Conservation (phyloP, 2,329 filamentous ascomycete genomes). For the Alternaria viburni region DNA sequence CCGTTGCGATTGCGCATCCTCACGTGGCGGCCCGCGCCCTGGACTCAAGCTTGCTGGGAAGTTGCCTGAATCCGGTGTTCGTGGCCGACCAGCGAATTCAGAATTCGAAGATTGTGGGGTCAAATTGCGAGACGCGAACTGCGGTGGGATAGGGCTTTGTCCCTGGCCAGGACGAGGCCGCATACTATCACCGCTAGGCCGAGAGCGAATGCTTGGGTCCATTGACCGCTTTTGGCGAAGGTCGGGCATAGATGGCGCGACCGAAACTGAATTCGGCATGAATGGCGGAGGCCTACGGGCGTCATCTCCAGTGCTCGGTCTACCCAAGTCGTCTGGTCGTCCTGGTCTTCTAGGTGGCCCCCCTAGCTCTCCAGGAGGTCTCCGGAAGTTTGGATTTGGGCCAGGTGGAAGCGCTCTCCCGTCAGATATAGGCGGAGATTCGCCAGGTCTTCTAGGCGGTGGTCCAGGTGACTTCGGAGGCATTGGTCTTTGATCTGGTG, state of each 20-base stretch:
- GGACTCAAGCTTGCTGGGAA: slow-evolving; percentile 34
- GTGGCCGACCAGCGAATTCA: slow-evolving; percentile 42
- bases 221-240: slow-evolving; percentile 42
- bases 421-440: slow-evolving; percentile 11
- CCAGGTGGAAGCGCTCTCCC: slow-evolving; percentile 20
- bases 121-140: slow-evolving; percentile 42
- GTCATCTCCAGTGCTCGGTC: slow-evolving; percentile 40
- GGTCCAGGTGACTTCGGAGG: slow-evolving; percentile 31
- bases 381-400: slow-evolving; percentile 30
- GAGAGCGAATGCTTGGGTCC: slow-evolving; percentile 42
- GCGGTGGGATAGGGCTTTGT: slow-evolving; percentile 38
- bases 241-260: slow-evolving; percentile 34
- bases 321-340: slow-evolving; percentile 28
- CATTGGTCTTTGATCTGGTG: slow-evolving; percentile 25
- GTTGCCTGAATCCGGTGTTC: slow-evolving; percentile 40
- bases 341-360: slow-evolving; percentile 30
- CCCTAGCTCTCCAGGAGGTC: slow-evolving; percentile 26
- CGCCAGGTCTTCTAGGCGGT: slow-evolving; percentile 29
- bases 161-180: slow-evolving; percentile 38
- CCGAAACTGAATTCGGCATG: slow-evolving; percentile 25
- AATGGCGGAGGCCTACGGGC: slow-evolving; percentile 34
- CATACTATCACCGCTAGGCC: slow-evolving; percentile 47
- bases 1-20: slow-evolving; percentile 40
- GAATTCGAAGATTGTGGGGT: slow-evolving; percentile 50
- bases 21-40: slow-evolving; percentile 32